Evolutionary conservation across 2,329 filamentous ascomycete species (phyloP).

Genomic region (Penicillium sp.): DNA sequence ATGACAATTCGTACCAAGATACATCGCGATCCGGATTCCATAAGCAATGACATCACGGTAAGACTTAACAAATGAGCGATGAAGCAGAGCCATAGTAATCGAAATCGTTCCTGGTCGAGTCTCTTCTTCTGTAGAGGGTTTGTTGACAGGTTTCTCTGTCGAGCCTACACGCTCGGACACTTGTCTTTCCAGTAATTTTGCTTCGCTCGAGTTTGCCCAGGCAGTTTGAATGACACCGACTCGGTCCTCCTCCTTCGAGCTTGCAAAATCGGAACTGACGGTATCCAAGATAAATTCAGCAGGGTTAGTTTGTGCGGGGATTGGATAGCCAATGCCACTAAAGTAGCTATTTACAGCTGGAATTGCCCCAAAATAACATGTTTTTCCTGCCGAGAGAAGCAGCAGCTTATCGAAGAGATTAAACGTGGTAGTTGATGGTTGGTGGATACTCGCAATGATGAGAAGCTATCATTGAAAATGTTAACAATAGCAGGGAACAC

Average conservation of each 20-base stretch:
- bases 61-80: conserved; percentile 77
- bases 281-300: conserved; percentile 77
- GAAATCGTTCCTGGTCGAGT: conserved; percentile 46
- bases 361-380: conserved; percentile 70
- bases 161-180: conserved; percentile 19
- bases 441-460: conserved; percentile 79
- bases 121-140: conserved; percentile 17
- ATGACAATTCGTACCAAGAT: conserved; percentile 53
- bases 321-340: conserved; percentile 54
- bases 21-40: conserved; percentile 79
- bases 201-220: conserved; percentile 54
- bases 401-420: conserved; percentile 76
- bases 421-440: conserved; percentile 77
- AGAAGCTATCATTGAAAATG: conserved; percentile 55
- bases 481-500: conserved; percentile 2
- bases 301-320: conserved; percentile 71
- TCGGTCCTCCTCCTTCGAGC: conserved; percentile 48
- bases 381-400: conserved; percentile 67
- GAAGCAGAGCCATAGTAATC: conserved; percentile 64
- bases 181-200: conserved; percentile 30
- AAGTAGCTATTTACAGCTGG: conserved; percentile 62
- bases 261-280: conserved; percentile 72
- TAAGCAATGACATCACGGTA: conserved; percentile 83
- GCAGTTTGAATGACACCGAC: conserved; percentile 54
- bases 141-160: conserved; percentile 26